phyloP scores from a whole-genome alignment of 805 yeast genomes.

The Cyberlindnera saturnus region DNA sequence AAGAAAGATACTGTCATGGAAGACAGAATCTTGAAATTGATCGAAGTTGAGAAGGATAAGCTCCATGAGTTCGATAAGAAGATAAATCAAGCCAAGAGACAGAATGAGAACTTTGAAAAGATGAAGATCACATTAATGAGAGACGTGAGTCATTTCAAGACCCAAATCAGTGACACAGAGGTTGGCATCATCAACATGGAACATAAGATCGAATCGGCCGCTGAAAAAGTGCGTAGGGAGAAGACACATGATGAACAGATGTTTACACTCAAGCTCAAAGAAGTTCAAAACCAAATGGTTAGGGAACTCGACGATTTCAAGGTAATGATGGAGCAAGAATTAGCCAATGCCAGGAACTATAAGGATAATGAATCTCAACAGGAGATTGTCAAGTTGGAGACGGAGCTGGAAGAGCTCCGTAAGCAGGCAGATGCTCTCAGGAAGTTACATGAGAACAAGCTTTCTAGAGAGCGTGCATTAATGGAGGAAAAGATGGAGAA shows the following conservation, averaged over 20 bases:
- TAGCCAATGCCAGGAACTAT: constrained; percentile 23
- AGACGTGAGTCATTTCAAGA: constrained; percentile 6
- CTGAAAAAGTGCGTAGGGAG: constrained; percentile 1
- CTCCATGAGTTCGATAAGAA: constrained; percentile 7
- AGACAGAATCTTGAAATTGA: constrained; percentile 6
- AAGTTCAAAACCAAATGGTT: constrained; percentile 24
- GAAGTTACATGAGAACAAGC: constrained; percentile 2
- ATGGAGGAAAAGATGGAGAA: constrained; percentile 15
- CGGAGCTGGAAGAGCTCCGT: constrained; percentile 5
- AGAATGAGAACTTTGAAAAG: constrained; percentile 4
- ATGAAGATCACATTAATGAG: constrained; percentile 1
- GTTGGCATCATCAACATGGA: constrained; percentile 11
- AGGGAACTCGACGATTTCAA: constrained; percentile 30
- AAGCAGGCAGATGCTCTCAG: constrained; percentile 1
- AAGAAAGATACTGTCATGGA: constrained; percentile 10
- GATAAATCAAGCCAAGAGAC: constrained; percentile 2
- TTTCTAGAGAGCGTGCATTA: constrained; percentile 1
- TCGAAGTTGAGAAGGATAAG: constrained; percentile 8
- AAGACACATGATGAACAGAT: constrained; percentile 12
- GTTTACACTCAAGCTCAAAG: constrained; percentile 21
- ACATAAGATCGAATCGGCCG: constrained; percentile 4
- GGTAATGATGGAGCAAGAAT: constrained; percentile 19
- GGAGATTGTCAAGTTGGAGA: constrained; percentile 18
- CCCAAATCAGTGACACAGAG: constrained; percentile 12
- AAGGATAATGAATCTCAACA: constrained; percentile 7